Conservation (phyloP, 164 flowering plant species). For the Buxus sempervirens region DNA sequence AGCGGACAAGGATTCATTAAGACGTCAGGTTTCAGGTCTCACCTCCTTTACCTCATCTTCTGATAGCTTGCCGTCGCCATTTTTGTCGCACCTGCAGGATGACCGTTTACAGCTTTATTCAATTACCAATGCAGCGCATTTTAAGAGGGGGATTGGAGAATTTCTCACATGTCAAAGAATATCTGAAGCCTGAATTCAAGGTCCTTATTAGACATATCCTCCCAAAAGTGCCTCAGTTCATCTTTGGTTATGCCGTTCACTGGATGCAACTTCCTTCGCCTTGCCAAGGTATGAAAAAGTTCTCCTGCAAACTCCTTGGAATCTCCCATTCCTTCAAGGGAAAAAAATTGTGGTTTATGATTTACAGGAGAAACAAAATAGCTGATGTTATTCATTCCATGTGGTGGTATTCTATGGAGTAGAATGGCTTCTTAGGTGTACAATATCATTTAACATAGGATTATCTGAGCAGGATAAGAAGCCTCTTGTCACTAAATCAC, state of each 20-base stretch:
- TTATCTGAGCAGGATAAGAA: too few species aligned
- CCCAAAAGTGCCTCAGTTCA: conserved; percentile 68
- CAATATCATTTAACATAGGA: too few species aligned
- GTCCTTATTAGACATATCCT: conserved; percentile 62
- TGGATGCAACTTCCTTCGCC: conserved; percentile 45
- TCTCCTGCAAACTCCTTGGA: conserved; percentile 77
- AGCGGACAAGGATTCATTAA: not conserved
- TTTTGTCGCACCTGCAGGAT: conserved; percentile 80
- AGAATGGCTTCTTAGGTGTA: too few species aligned
- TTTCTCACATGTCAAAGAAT: conserved; percentile 93
- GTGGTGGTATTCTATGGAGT: too few species aligned
- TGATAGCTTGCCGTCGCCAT: conserved; percentile 88
- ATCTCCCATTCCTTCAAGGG: conserved; percentile 70
- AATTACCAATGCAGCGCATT: too few species aligned
- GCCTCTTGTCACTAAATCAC: too few species aligned
- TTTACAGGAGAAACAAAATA: not conserved
- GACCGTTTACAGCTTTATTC: not conserved
- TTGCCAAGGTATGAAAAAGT: conserved; percentile 64
- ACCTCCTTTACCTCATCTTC: conserved; percentile 96
- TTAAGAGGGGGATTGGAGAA: not conserved
- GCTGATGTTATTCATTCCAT: too few species aligned
- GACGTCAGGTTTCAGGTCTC: conserved; percentile 4
- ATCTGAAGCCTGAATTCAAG: conserved; percentile 78
- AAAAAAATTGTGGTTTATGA: not conserved
- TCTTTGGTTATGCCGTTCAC: conserved; percentile 48